Base-by-base conservation (phyloP, 1,284 basidiomycete genomes). In the Malassezia sp. region DNA sequence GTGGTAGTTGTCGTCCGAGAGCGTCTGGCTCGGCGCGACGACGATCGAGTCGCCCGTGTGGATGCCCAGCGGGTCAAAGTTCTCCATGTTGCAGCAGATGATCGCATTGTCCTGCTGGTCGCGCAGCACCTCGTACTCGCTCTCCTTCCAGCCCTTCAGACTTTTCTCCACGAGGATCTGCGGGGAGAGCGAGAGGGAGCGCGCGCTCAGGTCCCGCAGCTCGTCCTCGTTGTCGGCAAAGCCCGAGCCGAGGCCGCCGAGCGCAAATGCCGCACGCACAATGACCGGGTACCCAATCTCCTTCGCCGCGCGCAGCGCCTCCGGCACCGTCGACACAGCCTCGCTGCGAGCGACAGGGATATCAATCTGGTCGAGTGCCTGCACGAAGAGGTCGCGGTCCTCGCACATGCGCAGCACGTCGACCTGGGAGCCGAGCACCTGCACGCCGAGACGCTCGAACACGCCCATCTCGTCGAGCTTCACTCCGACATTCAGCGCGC, bases 31-130 rank as follows among this genome's bases (percentile, higher is more conserved):
- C 1, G 93, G 93, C 4, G 93, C 93, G 34, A 97, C 89, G 68
- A 97, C 93, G 66, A 99, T 97, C n/a, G 91, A 97, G 72, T 97
- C 93, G 66, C 93, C 93, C n/a, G 93, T 97, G 73, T 97, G 93
- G 32, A 88, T 96, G 57, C 93, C 93, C 53, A 97, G 82, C 17
- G 93, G 93, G 71, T 97, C 93, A 62, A 97, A 97, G 75, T 97
- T 97, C 74, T 93, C 85, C 85, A 88, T 89, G 73, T 90, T 90
- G 73, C 87, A 91, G 74, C 87, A 90, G 63, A 90, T 90, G 70
- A 90, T 87, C 9, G 87, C 61, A 49, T 66, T 71, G 62, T 97
- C 89, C 42, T 87, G 87, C 60, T 81, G 88, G 72, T 97, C 93
- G 54, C 93, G 84, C 61, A 97, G 90, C 46, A 97, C 93, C 73